A percentile compares a stretch with the other conserved stretches of the same genome.
Conservation (phyloP, 202 grass and related monocot genomes). For the Bolboschoenoplectus hybrid region DNA sequence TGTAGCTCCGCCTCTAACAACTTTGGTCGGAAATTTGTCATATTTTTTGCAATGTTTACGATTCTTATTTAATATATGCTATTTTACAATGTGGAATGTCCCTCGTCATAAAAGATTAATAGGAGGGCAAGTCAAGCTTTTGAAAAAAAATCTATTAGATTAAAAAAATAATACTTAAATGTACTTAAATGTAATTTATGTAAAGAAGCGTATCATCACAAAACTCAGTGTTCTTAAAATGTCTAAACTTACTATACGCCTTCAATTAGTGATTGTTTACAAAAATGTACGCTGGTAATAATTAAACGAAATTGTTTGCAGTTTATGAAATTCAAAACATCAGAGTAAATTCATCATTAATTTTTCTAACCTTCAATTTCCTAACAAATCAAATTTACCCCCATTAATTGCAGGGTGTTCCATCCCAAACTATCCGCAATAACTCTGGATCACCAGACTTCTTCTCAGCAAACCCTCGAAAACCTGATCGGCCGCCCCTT, state of each 20-base stretch:
- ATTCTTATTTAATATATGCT: too few species aligned
- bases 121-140: too few species aligned
- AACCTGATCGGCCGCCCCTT: conserved; percentile 26
- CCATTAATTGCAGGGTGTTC: conserved; percentile 37
- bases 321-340: conserved; percentile 5
- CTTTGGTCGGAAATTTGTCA: too few species aligned
- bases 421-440: conserved; percentile 34
- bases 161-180: too few species aligned
- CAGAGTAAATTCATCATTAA: not conserved
- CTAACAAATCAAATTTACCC: not conserved
- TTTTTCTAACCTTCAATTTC: conserved; percentile 1
- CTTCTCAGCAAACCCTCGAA: conserved; percentile 36
- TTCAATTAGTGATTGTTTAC: not conserved
- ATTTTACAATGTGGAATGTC: too few species aligned
- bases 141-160: too few species aligned
- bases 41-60: too few species aligned
- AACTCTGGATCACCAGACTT: conserved; percentile 41
- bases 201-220: not conserved
- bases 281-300: not conserved
- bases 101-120: too few species aligned
- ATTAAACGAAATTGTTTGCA: not conserved
- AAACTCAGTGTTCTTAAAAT: not conserved
- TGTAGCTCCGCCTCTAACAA: too few species aligned
- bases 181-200: not conserved
- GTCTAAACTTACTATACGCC: not conserved